phyloP scores from a whole-genome alignment of 2,329 filamentous ascomycete species.

The Beauveria sp. region DNA sequence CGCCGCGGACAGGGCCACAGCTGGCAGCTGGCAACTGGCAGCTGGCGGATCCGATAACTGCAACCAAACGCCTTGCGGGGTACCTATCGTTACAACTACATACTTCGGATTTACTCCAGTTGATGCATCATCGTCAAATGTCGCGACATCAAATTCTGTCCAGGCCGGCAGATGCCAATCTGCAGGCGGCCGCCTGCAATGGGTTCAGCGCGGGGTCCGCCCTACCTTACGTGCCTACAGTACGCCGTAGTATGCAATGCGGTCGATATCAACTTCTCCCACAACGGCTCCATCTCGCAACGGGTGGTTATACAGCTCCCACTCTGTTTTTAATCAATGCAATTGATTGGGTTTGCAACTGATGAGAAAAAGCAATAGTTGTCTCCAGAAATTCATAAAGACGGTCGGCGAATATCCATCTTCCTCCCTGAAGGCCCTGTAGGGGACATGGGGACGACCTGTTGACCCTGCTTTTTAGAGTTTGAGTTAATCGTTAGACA shows the following conservation, averaged over 20 bases:
- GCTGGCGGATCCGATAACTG: background rate
- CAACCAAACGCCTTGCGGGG: background rate
- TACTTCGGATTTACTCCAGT: background rate
- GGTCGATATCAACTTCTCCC: too few relatives aligned
- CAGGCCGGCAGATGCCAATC: background rate
- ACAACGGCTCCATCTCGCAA: too few relatives aligned
- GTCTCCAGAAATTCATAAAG: background rate
- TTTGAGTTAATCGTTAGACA: background rate
- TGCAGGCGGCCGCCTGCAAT: background rate
- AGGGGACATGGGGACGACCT: background rate
- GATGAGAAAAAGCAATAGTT: background rate
- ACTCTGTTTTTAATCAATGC: too few relatives aligned
- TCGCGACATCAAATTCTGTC: background rate
- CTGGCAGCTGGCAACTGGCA: background rate
- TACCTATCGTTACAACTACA: background rate
- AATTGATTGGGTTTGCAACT: too few relatives aligned
- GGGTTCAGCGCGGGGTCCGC: too few relatives aligned
- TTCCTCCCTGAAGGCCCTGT: background rate
- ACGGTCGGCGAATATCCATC: background rate
- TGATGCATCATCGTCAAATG: background rate
- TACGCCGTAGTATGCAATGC: too few relatives aligned
- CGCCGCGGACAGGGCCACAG: background rate
- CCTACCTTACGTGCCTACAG: too few relatives aligned
- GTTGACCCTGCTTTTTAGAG: background rate
- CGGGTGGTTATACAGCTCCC: too few relatives aligned